Base-by-base conservation (phyloP, 139 green algal genomes). In the Chlorella ohadii region DNA sequence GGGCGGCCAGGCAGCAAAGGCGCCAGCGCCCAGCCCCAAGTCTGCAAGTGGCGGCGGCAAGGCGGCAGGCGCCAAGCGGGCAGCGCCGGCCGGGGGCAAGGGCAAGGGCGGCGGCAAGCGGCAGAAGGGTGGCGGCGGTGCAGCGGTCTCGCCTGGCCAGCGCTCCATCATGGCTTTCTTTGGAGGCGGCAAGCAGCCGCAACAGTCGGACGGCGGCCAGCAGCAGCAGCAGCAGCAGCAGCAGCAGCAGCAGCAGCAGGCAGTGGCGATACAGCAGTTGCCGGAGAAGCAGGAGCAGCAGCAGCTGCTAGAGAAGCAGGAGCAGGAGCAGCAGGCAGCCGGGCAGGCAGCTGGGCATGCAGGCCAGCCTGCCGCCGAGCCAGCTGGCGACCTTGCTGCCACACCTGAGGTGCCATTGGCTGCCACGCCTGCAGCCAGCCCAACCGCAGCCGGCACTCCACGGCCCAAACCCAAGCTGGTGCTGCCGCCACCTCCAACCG, bases 271-370 rank as follows among this genome's bases (percentile, higher is more conserved):
- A 16, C 59, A 7, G 6, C 25, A 6, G 44, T 11, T 11, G 44
- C 44, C 61, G 4, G 20, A 68, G 61, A 22, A 27, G 25, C 72
- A 61, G 64, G 23, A 59, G 36, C 36, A 73, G 76, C 20, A 33
- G 55, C 13, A n/a, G 51, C 7, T 55, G 44, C 7, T 11, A 6
- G 13, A n/a, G 47, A 44, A 31, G 73, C 33, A 31, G 28, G 28
- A 36, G 31, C 4, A 38, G 74, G 71, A 72, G 77, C 83, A 72
- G 77, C n/a, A n/a, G n/a, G n/a, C n/a, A n/a, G n/a, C n/a, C n/a
- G n/a, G n/a, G n/a, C 72, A 64, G 74, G 79, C 59, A 47, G 79
- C 70, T 65, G 61, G 25, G 2, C 68, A n/a, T 1, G 63, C 55
- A 28, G 74, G 36, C 12, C 31, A 59, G 22, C 44, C 44, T 9